A percentile compares a stretch with the other conserved stretches of the same genome.
These are phyloP conservation scores for Penicillium silybi DNA, from an alignment of 495 filamentous ascomycete genomes.

Conservation along the genomic window DNA sequence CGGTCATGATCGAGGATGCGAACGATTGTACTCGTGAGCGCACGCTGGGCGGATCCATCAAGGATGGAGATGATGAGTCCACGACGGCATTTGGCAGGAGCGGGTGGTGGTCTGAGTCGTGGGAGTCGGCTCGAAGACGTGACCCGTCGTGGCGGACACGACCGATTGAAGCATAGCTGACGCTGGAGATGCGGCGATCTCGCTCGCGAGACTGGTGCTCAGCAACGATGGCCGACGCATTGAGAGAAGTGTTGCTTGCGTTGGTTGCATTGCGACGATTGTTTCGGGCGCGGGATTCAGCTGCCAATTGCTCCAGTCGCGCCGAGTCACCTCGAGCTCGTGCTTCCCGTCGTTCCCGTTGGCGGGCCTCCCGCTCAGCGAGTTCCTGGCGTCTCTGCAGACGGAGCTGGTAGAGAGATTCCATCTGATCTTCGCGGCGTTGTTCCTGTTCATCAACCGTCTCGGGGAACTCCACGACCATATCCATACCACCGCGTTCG, in stretches of 20 bases:
- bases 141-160: conserved; percentile 87
- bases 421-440: conserved; percentile 89
- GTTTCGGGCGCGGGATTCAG: conserved; percentile 31
- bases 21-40: conserved; percentile 34
- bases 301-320: conserved; percentile 57
- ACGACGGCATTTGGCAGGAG: conserved; percentile 66
- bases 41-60: conserved; percentile 18
- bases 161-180: conserved; percentile 82
- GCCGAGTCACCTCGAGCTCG: conserved; percentile 62
- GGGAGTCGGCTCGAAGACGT: conserved; percentile 74
- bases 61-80: conserved; percentile 24
- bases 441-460: conserved; percentile 69
- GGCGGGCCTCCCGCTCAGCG: conserved; percentile 70
- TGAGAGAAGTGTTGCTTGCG: conserved; percentile 26
- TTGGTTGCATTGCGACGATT: conserved; percentile 27
- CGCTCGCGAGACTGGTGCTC: conserved; percentile 66
- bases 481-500: conserved; percentile 86
- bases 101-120: conserved; percentile 70
- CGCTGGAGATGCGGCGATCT: conserved; percentile 73
- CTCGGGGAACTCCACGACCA: conserved; percentile 82
- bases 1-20: conserved; percentile 32
- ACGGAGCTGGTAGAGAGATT: conserved; percentile 85
- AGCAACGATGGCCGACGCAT: conserved; percentile 42
- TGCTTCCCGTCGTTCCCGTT: conserved; percentile 62
- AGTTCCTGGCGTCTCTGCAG: conserved; percentile 70